These are phyloP conservation scores for Xerocomus minutiporus DNA, from an alignment of 1,284 basidiomycete species.

Conservation along the genomic window DNA sequence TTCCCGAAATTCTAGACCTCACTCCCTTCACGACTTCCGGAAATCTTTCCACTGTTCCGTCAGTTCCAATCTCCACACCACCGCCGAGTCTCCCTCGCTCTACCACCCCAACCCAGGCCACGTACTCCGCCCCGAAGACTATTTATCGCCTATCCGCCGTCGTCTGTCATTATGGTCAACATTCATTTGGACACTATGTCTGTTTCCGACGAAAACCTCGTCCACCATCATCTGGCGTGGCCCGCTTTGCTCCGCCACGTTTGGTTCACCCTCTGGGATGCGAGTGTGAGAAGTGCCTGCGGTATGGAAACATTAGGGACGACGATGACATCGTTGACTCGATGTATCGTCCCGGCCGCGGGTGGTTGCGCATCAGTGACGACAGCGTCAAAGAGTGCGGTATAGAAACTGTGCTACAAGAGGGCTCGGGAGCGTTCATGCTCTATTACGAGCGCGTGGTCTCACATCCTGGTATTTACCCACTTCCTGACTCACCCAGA, in stretches of 20 bases:
- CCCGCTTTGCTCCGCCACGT: conserved; percentile 43
- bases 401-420: conserved; percentile 67
- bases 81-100: conserved; percentile 42
- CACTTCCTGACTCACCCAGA: conserved; percentile 33
- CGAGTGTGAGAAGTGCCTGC: conserved; percentile 40
- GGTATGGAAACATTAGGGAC: conserved; percentile 42
- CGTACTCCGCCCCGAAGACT: conserved; percentile 48
- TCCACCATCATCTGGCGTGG: conserved; percentile 29
- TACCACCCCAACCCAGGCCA: conserved; percentile 53
- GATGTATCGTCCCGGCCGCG: conserved; percentile 44
- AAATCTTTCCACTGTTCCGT: conserved; percentile 64
- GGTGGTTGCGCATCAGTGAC: conserved; percentile 86
- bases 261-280: conserved; percentile 47
- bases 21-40: conserved; percentile 79
- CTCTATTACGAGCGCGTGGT: conserved; percentile 83
- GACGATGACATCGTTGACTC: conserved; percentile 30
- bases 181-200: conserved; percentile 89
- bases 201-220: conserved; percentile 81
- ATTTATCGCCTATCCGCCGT: conserved; percentile 78
- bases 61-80: conserved; percentile 60
- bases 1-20: conserved; percentile 83
- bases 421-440: conserved; percentile 78
- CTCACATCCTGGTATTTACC: conserved; percentile 30
- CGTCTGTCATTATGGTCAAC: conserved; percentile 87
- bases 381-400: conserved; percentile 77